phyloP scores from a whole-genome alignment of 2,329 filamentous ascomycete species.

The Aspergillus sp. region DNA sequence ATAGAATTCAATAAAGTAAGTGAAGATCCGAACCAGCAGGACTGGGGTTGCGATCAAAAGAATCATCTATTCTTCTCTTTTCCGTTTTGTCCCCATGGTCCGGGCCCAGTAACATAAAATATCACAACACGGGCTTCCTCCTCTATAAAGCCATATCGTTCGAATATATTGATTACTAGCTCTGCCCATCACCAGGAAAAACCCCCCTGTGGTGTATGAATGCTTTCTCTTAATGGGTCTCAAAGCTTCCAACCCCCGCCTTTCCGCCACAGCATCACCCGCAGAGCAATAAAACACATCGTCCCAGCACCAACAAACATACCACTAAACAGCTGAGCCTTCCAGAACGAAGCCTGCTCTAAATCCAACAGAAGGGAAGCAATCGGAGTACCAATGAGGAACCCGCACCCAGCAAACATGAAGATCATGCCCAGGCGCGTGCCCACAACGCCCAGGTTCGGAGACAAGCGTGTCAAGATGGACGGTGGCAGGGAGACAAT shows the following conservation, averaged over 20 bases:
- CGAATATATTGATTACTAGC: accelerated
- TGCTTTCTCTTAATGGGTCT: not conserved
- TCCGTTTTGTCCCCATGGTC: too few species aligned
- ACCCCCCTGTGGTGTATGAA: too few species aligned
- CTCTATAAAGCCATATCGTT: too few species aligned
- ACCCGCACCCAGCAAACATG: slow-evolving; percentile 23
- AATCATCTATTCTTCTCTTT: too few species aligned
- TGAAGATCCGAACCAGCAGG: too few species aligned
- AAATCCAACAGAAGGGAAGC: slow-evolving; percentile 20
- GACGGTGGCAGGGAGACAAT: slow-evolving; percentile 43
- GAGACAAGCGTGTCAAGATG: slow-evolving; percentile 34
- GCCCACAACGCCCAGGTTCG: slow-evolving; percentile 36
- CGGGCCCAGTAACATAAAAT: too few species aligned
- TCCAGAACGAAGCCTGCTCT: not conserved
- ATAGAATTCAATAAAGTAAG: too few species aligned
- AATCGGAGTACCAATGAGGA: slow-evolving; percentile 27
- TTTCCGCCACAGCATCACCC: not conserved
- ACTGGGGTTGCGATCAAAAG: too few species aligned
- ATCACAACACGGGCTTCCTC: too few species aligned
- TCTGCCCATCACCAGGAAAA: too few species aligned
- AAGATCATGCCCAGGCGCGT: slow-evolving; percentile 48
- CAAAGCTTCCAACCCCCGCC: not conserved
- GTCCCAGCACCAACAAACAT: not conserved
- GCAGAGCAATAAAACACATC: not conserved
- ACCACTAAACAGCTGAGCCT: not conserved